Evolutionary conservation across 1,284 basidiomycete genomes (phyloP).

Genomic region (Papiliotrema terrestris): DNA sequence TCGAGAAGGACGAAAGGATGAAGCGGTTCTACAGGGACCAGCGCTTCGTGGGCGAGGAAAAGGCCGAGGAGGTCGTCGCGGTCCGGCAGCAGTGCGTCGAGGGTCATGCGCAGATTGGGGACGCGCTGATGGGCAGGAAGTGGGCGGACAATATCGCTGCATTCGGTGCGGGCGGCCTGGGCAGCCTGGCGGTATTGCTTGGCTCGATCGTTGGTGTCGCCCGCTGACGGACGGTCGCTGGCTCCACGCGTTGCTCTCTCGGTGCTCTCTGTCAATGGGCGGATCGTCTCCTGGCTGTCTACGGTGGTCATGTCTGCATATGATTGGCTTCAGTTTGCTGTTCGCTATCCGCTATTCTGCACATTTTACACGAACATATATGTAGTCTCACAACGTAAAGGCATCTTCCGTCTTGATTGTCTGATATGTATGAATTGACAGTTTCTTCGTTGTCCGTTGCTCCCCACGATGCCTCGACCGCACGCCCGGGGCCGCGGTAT

Average conservation of each 20-base stretch:
- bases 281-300: too few relatives aligned
- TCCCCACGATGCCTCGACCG: not conserved
- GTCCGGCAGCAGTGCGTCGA: slow-evolving; percentile 34
- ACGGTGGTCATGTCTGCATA: too few relatives aligned
- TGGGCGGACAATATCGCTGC: slow-evolving; percentile 4
- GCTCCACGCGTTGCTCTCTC: too few relatives aligned
- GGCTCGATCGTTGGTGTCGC: too few relatives aligned
- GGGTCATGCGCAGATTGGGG: not conserved
- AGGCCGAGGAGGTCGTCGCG: slow-evolving; percentile 20
- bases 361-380: too few relatives aligned
- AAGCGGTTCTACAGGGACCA: slow-evolving; percentile 55
- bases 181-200: not conserved
- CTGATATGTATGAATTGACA: not conserved
- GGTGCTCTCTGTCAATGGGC: too few relatives aligned
- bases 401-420: not conserved
- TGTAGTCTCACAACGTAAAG: too few relatives aligned
- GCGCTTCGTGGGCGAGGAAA: slow-evolving; percentile 15
- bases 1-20: slow-evolving; percentile 75
- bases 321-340: too few relatives aligned
- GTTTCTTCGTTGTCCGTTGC: not conserved
- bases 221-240: too few relatives aligned
- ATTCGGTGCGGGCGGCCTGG: slow-evolving; percentile 1
- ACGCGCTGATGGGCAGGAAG: not conserved
- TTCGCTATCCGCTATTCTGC: too few relatives aligned
- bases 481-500: too few relatives aligned